Percentiles rank a stretch among this genome's conserved stretches.
These are phyloP conservation scores for Nannizziopsis arthrosporioides DNA, from an alignment of 2,329 filamentous ascomycete genomes.

Conservation along the genomic window DNA sequence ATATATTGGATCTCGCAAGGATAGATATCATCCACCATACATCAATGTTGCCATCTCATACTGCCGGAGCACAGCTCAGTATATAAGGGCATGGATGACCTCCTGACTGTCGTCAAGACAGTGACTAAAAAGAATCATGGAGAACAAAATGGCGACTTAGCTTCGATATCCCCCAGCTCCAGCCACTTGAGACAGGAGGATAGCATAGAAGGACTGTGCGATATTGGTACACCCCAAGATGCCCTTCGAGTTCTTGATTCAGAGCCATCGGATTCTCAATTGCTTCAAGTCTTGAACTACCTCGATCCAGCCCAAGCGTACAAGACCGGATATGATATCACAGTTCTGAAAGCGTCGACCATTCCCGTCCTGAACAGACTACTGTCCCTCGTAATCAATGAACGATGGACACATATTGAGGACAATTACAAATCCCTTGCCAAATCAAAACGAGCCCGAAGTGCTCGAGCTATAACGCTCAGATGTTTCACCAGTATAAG, in stretches of 20 bases:
- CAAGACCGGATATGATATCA: slow-evolving; percentile 43
- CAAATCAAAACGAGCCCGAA: slow-evolving; percentile 13
- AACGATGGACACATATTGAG: slow-evolving; percentile 63
- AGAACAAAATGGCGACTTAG: neutral
- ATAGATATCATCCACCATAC: no score
- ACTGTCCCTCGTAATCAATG: slow-evolving; percentile 61
- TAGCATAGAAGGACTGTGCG: slow-evolving; percentile 10
- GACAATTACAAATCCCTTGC: slow-evolving; percentile 28
- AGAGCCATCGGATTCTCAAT: slow-evolving; percentile 27
- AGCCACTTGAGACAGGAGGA: neutral
- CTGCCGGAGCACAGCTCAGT: neutral
- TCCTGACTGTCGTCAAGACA: slow-evolving; percentile 32
- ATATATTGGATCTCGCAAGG: no score
- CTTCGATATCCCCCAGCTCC: neutral
- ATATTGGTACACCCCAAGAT: slow-evolving; percentile 17
- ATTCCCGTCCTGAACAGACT: slow-evolving; percentile 66
- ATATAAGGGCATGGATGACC: slow-evolving; percentile 25
- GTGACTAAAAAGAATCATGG: slow-evolving; percentile 14
- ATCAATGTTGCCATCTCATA: no score
- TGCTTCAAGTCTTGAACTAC: slow-evolving; percentile 24
- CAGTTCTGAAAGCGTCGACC: slow-evolving; percentile 52
- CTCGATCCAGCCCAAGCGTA: slow-evolving; percentile 26
- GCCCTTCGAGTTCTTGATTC: slow-evolving; percentile 31
- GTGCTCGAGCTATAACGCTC: slow-evolving; percentile 41
- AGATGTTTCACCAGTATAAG: slow-evolving; percentile 59